phyloP scores from a whole-genome alignment of 257 asterid species.

The Nicotiana tomentosiformis region DNA sequence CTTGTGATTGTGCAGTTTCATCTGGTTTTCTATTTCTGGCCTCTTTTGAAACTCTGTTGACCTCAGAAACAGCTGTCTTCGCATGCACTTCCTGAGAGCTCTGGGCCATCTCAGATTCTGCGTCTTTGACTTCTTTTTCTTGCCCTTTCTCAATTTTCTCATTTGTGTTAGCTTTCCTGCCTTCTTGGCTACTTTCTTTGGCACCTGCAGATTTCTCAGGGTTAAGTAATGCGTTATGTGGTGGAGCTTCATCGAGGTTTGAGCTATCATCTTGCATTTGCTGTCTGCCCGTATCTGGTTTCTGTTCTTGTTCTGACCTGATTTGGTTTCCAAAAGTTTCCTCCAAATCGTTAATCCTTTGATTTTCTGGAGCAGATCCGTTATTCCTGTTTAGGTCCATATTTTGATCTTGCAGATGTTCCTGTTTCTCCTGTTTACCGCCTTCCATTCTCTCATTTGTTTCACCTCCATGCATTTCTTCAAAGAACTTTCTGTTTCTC shows the following conservation, averaged over 20 bases:
- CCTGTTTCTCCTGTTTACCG: not conserved
- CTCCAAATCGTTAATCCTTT: not conserved
- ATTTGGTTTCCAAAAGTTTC: not conserved
- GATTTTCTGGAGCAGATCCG: conserved; percentile 11
- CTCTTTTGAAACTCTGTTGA: conserved; percentile 8
- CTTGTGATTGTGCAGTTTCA: conserved; percentile 3
- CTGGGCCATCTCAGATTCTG: not conserved
- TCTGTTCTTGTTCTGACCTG: not conserved
- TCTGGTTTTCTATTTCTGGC: not conserved
- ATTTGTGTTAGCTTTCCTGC: not conserved
- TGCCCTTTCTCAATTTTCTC: not conserved
- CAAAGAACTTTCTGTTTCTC: not conserved
- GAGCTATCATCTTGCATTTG: not conserved
- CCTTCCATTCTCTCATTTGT: not conserved
- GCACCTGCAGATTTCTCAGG: not conserved
- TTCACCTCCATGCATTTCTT: not conserved
- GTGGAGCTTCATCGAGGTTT: not conserved
- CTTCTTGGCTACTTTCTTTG: not conserved
- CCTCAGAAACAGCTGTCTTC: not conserved
- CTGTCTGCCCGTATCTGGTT: not conserved
- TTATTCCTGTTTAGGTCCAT: not conserved
- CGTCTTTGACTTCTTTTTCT: not conserved
- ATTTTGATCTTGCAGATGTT: not conserved
- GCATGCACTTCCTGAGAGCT: not conserved
- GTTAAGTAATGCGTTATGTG: not conserved